A percentile compares a stretch with the other conserved stretches of the same genome.
Evolutionary conservation across 1,139 yeast genomes (phyloP).

Genomic region (Diutina siamensis): DNA sequence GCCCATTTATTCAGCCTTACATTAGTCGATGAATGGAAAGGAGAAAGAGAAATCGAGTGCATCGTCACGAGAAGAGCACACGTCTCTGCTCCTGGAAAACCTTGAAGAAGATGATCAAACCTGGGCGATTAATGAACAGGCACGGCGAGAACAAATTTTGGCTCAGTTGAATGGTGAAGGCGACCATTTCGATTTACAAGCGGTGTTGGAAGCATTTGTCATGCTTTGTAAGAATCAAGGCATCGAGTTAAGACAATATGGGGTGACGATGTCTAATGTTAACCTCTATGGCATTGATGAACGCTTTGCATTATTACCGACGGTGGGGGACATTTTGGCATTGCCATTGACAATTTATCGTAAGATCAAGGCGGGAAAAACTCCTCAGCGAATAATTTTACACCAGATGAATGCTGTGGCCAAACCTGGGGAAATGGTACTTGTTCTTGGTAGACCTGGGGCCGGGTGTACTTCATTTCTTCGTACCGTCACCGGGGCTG

Average conservation of each 20-base stretch:
- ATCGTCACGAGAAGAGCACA: no score
- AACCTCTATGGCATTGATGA: not conserved
- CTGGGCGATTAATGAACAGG: not conserved
- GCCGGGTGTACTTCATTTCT: slow-evolving; percentile 5
- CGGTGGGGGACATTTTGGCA: not conserved
- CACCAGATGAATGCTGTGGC: slow-evolving; percentile 23
- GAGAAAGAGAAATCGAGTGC: no score
- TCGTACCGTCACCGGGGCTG: slow-evolving; percentile 3
- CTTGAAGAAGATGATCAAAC: not conserved
- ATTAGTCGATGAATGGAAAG: no score
- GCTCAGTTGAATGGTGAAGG: not conserved
- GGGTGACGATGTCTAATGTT: not conserved
- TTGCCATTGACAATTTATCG: slow-evolving; percentile 1
- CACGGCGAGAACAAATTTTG: not conserved
- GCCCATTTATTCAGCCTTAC: no score
- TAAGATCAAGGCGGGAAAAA: not conserved
- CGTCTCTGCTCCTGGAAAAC: no score
- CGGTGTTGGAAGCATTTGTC: not conserved
- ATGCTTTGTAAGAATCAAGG: not conserved
- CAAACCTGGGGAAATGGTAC: slow-evolving; percentile 4
- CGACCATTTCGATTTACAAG: not conserved
- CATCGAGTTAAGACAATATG: not conserved
- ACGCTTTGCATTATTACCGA: slow-evolving; percentile 2
- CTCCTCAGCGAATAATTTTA: slow-evolving; percentile 19
- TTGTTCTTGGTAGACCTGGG: slow-evolving; percentile 5